Base-by-base conservation (phyloP, 2,329 filamentous ascomycete genomes). In the Penicillium sp. region DNA sequence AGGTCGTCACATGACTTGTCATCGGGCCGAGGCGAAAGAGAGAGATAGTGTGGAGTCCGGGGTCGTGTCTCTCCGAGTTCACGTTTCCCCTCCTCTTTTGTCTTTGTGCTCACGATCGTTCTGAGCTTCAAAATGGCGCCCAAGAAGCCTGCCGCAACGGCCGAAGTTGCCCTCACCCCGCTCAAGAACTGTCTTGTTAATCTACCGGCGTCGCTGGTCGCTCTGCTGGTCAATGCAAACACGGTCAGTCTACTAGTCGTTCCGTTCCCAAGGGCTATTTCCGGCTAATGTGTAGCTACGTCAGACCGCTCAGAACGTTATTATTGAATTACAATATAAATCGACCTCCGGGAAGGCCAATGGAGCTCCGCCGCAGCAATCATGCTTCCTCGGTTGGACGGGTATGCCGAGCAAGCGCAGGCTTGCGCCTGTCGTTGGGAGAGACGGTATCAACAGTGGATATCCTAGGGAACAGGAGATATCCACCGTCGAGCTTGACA, bases 181-280 rank as follows among this genome's bases (percentile, higher is more conserved):
- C 82, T 97, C 56, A 95, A 96, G 79, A 97, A 88, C 73, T 99
- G 94, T 76, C 82, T 99, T 50, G 90, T 96, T 72, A 97, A 97
- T 75, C 83, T 99, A 48, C 94, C 94, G 46, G 77, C 89, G 5
- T 88, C 90, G 27, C 80, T 99, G 54, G 91, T 95, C 54, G 87
- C 90, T 35, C 76, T 96, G 51, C 83, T 99, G 47, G 85, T 93
- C 64, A 96, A 92, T 76, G 84, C 92, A 65, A 95, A 97, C 71
- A 92, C 92, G 41, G 90, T 96, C 80, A 76, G 88, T 72, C 38
- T 54, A 42, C 58, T 39, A 46, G 15, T 23, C 41, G 35, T 16
- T 35, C 12, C 8, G 13, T 23, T 13, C 18, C 54, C 46, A 59
- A 52, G 40, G 25, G 34, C 29, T 21, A 56, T 51, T 58, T 41